Percentiles rank a stretch among this genome's conserved stretches.
These are phyloP conservation scores for Lachancea nothofagi DNA, from an alignment of 805 yeast species.

Conservation along the genomic window DNA sequence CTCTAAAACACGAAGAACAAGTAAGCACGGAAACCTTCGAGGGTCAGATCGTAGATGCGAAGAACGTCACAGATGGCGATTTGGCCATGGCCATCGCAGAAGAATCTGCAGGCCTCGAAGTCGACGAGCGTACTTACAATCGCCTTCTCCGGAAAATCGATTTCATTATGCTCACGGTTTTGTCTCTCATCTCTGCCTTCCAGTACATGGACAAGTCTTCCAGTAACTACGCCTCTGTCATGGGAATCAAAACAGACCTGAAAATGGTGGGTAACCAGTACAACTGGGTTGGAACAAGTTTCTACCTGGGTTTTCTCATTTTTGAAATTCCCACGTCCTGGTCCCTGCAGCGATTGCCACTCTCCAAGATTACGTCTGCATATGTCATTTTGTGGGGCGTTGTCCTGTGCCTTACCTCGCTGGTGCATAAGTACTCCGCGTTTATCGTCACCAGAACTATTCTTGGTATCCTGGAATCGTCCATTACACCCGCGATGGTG, in stretches of 20 bases:
- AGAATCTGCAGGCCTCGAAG: constrained; percentile 5
- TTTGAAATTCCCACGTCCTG: constrained; percentile 10
- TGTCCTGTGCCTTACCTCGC: constrained; percentile 42
- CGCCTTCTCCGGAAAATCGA: constrained; percentile 38
- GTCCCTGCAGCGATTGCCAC: constrained; percentile 44
- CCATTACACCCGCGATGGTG: constrained; percentile 47
- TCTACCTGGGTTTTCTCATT: constrained; percentile 52
- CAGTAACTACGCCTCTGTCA: constrained; percentile 36
- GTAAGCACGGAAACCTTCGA: too few relatives aligned
- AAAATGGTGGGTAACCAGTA: constrained; percentile 37
- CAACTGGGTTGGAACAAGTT: constrained; percentile 48
- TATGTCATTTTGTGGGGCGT: constrained; percentile 45
- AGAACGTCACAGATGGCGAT: constrained; percentile 9
- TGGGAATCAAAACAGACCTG: constrained; percentile 35
- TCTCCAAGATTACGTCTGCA: constrained; percentile 43
- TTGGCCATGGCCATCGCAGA: constrained; percentile 8
- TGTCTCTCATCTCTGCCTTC: constrained; percentile 24
- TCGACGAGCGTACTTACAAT: constrained; percentile 13
- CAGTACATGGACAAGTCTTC: constrained; percentile 39
- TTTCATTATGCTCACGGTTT: constrained; percentile 34
- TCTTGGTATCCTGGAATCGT: constrained; percentile 43
- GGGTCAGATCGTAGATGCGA: too few relatives aligned
- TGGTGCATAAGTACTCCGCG: constrained; percentile 38
- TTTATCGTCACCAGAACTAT: constrained; percentile 39
- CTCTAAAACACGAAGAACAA: too few relatives aligned